phyloP scores from a whole-genome alignment of 2,329 filamentous ascomycete genomes.

The Aspergillus piperis region DNA sequence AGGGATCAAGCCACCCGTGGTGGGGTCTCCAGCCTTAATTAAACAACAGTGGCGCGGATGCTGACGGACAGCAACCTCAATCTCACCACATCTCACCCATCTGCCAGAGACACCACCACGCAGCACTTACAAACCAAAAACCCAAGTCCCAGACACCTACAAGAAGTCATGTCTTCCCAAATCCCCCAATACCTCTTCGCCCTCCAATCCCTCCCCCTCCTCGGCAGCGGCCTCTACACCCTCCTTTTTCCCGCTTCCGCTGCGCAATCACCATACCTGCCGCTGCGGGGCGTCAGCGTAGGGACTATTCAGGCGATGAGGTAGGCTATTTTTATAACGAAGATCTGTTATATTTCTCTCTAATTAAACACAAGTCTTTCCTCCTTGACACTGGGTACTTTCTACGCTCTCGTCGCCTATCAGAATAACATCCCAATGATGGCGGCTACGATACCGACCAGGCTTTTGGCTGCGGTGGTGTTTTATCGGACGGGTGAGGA shows the following conservation, averaged over 20 bases:
- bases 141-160: not conserved
- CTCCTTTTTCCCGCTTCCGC: not conserved
- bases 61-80: not conserved
- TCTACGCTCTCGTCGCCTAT: not conserved
- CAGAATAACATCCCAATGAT: constrained; percentile 6
- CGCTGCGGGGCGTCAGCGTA: not conserved
- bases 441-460: not conserved
- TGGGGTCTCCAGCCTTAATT: too few relatives aligned
- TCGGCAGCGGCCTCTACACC: not conserved
- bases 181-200: not conserved
- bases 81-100: not conserved
- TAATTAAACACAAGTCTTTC: not conserved
- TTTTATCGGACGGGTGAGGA: not conserved
- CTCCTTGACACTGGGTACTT: not conserved
- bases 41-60: too few relatives aligned
- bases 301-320: constrained; percentile 3
- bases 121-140: too few relatives aligned
- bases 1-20: too few relatives aligned
- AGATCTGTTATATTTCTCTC: not conserved
- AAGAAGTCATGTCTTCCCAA: not conserved
- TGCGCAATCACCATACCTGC: not conserved
- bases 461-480: not conserved
- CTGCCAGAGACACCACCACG: too few relatives aligned
- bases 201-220: constrained; percentile 1
- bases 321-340: not conserved